phyloP scores from a whole-genome alignment of 441 rosid species.

The Theobroma grandiflorum region DNA sequence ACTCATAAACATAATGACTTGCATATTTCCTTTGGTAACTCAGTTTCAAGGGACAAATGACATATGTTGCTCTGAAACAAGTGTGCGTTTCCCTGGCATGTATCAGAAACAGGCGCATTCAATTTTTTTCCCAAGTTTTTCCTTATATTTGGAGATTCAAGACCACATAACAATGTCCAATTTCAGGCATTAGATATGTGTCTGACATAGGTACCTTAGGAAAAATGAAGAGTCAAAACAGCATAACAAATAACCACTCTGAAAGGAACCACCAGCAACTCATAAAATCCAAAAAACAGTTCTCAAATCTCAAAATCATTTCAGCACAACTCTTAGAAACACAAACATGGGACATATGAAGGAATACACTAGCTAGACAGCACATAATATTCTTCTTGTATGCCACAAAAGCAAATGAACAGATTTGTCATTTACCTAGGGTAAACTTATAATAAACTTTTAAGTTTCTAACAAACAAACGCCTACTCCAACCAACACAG shows the following conservation, averaged over 20 bases:
- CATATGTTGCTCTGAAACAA: neutral
- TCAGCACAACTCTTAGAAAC: neutral
- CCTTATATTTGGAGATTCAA: neutral
- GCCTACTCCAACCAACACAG: neutral
- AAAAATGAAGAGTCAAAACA: neutral
- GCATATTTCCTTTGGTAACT: neutral
- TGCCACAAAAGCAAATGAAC: neutral
- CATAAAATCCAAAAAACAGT: neutral
- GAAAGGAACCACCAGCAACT: neutral
- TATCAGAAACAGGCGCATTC: neutral
- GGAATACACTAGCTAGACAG: neutral
- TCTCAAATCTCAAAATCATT: conserved; percentile 1
- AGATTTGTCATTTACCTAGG: neutral
- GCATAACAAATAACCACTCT: neutral
- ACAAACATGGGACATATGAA: neutral
- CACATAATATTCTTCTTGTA: neutral
- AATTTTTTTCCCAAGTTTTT: neutral
- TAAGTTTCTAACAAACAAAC: neutral
- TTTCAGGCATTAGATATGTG: neutral
- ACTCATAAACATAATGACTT: neutral
- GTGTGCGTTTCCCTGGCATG: neutral
- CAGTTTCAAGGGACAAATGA: neutral
- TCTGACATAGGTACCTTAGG: neutral
- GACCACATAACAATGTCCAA: neutral
- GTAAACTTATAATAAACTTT: neutral